These are phyloP conservation scores for Lachnellula suecica DNA, from an alignment of 2,329 filamentous ascomycete genomes.

Conservation along the genomic window DNA sequence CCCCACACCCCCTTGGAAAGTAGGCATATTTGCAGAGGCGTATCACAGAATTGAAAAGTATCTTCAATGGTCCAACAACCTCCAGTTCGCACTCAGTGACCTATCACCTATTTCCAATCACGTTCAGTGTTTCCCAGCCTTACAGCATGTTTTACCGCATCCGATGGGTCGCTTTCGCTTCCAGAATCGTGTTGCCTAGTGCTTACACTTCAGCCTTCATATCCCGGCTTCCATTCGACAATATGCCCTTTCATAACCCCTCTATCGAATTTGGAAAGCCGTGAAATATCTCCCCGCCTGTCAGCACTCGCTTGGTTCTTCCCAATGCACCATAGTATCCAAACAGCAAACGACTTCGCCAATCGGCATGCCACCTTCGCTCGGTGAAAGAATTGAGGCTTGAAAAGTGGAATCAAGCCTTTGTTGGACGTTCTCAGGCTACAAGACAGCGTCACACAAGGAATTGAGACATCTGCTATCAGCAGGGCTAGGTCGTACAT, in stretches of 20 bases:
- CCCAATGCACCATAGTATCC: constrained; percentile 5
- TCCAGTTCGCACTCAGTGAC: background rate
- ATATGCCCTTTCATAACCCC: constrained; percentile 9
- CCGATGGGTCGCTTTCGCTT: constrained; percentile 11
- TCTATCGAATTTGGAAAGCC: constrained; percentile 5
- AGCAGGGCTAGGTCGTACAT: constrained; percentile 3
- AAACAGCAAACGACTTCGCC: background rate
- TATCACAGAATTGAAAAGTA: constrained; percentile 1
- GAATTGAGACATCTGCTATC: background rate
- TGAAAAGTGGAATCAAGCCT: no score
- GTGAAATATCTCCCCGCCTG: constrained; percentile 12
- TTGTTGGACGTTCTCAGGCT: background rate
- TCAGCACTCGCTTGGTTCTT: constrained; percentile 23
- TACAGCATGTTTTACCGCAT: constrained; percentile 11
- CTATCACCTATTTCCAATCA: constrained; percentile 3
- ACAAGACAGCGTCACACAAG: background rate
- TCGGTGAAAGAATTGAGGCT: background rate
- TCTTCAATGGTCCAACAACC: background rate
- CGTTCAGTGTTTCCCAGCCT: constrained; percentile 15
- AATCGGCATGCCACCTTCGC: background rate
- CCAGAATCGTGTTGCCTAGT: constrained; percentile 20
- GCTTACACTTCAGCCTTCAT: constrained; percentile 29
- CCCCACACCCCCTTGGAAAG: background rate
- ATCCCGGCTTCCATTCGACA: constrained; percentile 17
- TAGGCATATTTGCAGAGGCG: background rate